A percentile compares a stretch with the other conserved stretches of the same genome.
Evolutionary conservation across 345 rosid genomes (phyloP).

Genomic region (Eucalyptus dawsonii): DNA sequence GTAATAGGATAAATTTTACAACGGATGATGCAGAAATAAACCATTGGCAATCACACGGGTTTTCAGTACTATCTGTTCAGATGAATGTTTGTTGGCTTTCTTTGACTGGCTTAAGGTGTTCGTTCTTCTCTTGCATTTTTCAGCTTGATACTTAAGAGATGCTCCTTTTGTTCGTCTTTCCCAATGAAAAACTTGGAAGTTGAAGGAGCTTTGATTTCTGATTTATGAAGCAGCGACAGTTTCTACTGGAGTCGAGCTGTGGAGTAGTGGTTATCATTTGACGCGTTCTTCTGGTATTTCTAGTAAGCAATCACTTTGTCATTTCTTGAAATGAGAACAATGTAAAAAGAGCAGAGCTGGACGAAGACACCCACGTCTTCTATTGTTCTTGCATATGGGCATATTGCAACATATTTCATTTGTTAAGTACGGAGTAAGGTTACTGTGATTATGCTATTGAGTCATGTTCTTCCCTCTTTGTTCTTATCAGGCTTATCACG

Average conservation of each 20-base stretch:
- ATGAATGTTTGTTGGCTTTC: background rate
- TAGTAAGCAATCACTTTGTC: background rate
- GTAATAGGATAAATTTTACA: background rate
- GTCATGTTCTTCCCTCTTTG: too few species aligned
- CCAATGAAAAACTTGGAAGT: background rate
- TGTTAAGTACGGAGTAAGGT: background rate
- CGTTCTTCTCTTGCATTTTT: background rate
- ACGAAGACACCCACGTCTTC: background rate
- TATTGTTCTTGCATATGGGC: background rate
- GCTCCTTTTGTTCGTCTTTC: background rate
- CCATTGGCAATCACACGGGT: background rate
- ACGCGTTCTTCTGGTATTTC: background rate
- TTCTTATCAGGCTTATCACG: background rate
- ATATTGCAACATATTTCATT: background rate
- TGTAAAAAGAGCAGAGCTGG: background rate
- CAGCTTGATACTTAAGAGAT: background rate
- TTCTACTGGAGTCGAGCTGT: background rate
- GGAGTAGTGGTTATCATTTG: background rate
- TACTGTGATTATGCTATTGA: too few species aligned
- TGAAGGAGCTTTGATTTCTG: background rate
- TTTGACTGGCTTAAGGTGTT: background rate
- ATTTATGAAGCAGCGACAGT: background rate
- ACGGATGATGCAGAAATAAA: background rate
- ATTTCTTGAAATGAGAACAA: background rate
- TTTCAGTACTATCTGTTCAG: too few species aligned